Percentiles rank a stretch among this genome's conserved stretches.
These are phyloP conservation scores for Clitoria ternatea DNA, from an alignment of 306 rosid species.

Conservation along the genomic window DNA sequence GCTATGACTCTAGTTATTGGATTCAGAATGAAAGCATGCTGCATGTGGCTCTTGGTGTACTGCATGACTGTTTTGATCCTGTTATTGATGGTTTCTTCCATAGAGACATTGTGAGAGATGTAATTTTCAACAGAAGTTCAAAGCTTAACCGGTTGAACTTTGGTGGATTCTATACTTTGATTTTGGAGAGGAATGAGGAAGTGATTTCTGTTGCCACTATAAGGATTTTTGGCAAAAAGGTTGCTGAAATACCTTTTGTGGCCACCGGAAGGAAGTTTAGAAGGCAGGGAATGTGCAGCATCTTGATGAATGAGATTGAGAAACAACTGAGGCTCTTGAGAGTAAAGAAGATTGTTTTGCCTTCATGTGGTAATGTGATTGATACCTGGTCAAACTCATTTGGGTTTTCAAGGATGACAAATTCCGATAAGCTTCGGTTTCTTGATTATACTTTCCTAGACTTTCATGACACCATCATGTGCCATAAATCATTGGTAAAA, in stretches of 20 bases:
- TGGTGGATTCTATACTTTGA: slow-evolving; percentile 49
- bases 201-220: slow-evolving; percentile 40
- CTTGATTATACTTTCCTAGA: slow-evolving; percentile 28
- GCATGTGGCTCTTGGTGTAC: slow-evolving; percentile 34
- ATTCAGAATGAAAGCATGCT: slow-evolving; percentile 35
- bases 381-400: slow-evolving; percentile 53
- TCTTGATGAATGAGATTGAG: slow-evolving; percentile 58
- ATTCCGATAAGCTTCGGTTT: slow-evolving; percentile 17
- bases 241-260: slow-evolving; percentile 68
- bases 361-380: slow-evolving; percentile 36
- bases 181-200: slow-evolving; percentile 44
- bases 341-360: slow-evolving; percentile 54
- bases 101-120: slow-evolving; percentile 37
- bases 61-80: slow-evolving; percentile 59
- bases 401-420: slow-evolving; percentile 42
- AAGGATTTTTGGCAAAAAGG: slow-evolving; percentile 42
- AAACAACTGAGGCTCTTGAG: slow-evolving; percentile 37
- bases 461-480: slow-evolving; percentile 45
- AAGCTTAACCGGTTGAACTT: slow-evolving; percentile 37
- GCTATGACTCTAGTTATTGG: too few species aligned
- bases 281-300: slow-evolving; percentile 53
- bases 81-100: slow-evolving; percentile 14
- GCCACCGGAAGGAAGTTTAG: slow-evolving; percentile 46
- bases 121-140: slow-evolving; percentile 46
- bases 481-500: slow-evolving; percentile 40